Conservation (phyloP, 140 eudicot species). For the Flaveria floridana region DNA sequence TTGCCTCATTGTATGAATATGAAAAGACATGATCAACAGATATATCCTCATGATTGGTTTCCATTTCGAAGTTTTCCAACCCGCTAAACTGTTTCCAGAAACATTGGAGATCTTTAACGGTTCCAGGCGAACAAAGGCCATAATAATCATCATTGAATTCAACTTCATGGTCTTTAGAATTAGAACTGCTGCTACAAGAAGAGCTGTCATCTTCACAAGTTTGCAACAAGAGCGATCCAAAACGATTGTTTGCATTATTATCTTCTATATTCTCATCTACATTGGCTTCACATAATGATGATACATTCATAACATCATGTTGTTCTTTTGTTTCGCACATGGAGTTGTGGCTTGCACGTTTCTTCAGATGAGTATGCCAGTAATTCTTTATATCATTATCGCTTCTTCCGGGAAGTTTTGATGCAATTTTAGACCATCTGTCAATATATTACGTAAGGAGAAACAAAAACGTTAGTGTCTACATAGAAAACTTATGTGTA, state of each 20-base stretch:
- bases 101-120: slow-evolving; percentile 19
- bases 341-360: slow-evolving; percentile 27
- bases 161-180: not conserved
- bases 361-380: slow-evolving; percentile 75
- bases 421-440: slow-evolving; percentile 85
- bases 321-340: not conserved
- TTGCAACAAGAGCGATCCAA: not conserved
- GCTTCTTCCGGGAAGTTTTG: slow-evolving; percentile 71
- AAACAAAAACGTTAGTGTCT: not conserved
- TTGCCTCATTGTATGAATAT: slow-evolving; percentile 9
- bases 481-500: not conserved
- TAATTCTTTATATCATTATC: slow-evolving; percentile 80
- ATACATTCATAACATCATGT: not conserved
- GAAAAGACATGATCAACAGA: not conserved
- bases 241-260: not conserved
- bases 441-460: not conserved
- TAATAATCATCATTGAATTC: not conserved
- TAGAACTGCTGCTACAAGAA: slow-evolving; percentile 8
- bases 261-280: not conserved
- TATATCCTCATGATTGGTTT: slow-evolving; percentile 15
- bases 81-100: slow-evolving; percentile 28
- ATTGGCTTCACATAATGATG: not conserved
- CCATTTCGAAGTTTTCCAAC: slow-evolving; percentile 9
- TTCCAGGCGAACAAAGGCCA: slow-evolving; percentile 28
- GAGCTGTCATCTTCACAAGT: slow-evolving; percentile 19